Evolutionary conservation across 352 stramenopile genomes (phyloP).

Genomic region (Globisporangium splendens): DNA sequence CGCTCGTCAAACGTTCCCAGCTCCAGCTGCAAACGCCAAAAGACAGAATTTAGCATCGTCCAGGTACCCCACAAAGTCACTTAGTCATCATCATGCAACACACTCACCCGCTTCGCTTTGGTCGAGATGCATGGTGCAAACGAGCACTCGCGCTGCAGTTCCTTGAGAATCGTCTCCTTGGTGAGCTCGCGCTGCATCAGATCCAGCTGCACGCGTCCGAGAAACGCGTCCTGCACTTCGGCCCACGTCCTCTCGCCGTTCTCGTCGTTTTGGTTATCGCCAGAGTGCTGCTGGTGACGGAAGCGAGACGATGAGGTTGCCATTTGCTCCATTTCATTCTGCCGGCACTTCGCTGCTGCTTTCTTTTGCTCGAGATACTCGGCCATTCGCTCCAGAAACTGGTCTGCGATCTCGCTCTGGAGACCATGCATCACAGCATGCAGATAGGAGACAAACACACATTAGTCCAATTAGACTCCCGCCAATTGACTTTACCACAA

Average conservation of each 20-base stretch:
- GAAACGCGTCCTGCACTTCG: conserved; percentile 57
- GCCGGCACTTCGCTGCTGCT: not conserved
- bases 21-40: conserved; percentile 20
- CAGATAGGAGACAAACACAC: conserved; percentile 3
- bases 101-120: conserved; percentile 26
- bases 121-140: conserved; percentile 55
- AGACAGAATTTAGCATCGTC: too few relatives aligned
- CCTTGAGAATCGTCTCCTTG: conserved; percentile 41
- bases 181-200: conserved; percentile 44
- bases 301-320: not conserved
- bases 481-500: too few relatives aligned
- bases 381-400: conserved; percentile 63
- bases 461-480: too few relatives aligned
- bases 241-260: conserved; percentile 30
- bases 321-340: too few relatives aligned
- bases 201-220: conserved; percentile 63
- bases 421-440: too few relatives aligned
- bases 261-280: not conserved
- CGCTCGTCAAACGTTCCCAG: conserved; percentile 60
- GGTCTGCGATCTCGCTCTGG: conserved; percentile 51
- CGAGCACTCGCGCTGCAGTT: conserved; percentile 52
- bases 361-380: conserved; percentile 24
- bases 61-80: too few relatives aligned
- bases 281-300: not conserved
- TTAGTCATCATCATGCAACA: too few relatives aligned